Base-by-base conservation (phyloP, 1,284 basidiomycete genomes). In the Xanthoconium separans region DNA sequence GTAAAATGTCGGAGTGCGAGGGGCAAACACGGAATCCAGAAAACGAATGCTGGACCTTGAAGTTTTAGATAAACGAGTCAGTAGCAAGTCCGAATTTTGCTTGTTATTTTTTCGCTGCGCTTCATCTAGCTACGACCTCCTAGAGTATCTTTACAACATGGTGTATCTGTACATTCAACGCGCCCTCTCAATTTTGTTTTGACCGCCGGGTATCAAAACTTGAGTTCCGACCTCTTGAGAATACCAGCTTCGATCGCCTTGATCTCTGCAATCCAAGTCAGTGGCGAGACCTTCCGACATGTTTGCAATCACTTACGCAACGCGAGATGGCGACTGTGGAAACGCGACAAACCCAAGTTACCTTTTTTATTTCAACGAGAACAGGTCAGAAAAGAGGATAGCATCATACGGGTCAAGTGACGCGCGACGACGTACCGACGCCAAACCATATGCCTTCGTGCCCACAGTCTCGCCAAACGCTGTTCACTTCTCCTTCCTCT, bases 401-500 rank as follows among this genome's bases (percentile, higher is more conserved):
- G n/a, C 1, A 2, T 12, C 16, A 9, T 7, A 10, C n/a, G 34
- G 16, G 24, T 24, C 24, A 7, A 27, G 22, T 31, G 18, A 9
- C 7, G 22, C 16, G 30, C 2, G 44, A 18, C 12, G 46, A 56
- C 65, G 47, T 59, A 59, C 72, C 72, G 18, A 71, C 58, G 51
- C 69, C 68, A 44, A 77, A 68, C 68, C 70, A 77, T 18, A 75
- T 22, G 18, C 55, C 52, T 0, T 69, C 61, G 22, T 70, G 63
- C 10, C 71, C 71, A 36, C 57, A 63, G 27, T 61, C 46, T 42
- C 73, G 66, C 65, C 72, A 75, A 15, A 73, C 55, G 20, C 75
- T 65, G 6, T 66, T 64, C 33, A 78, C 64, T 58, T 81, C 78
- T 2, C 77, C 75, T 61, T 81, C 79, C 29, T 67, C 68, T 24